Evolutionary conservation across 805 yeast genomes (phyloP), one percentile per base, ranked within the genome.

Genomic region (Cyberlindnera saturnus): DNA sequence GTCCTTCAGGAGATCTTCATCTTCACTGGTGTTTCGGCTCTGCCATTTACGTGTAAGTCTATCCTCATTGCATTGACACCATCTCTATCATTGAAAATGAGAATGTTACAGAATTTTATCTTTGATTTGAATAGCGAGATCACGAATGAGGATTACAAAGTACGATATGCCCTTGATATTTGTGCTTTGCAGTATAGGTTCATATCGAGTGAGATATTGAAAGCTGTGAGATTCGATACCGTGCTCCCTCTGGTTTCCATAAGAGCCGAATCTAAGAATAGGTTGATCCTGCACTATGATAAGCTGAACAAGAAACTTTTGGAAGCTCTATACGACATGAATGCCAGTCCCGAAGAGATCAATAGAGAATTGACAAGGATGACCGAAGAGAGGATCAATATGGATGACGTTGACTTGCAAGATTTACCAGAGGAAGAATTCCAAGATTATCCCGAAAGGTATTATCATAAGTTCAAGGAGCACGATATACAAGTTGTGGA

Each of bases 1-100:
- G 42, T 77, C 2, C 45, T 74, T 2, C 64, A 59, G 20, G 53
- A 53, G 34, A 65, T 77, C 9, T 69, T 72, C 50, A 51, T 66
- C 3, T 47, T 49, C n/a, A 56, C 73, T 3, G 70, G 69, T 2
- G 55, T 66, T n/a, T 56, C 65, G 9, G 32, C 44, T 4, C 59
- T 75, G 5, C 68, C 74, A 0, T 53, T 67, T 13, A 57, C 63
- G 1, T 67, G 65, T 44, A 60, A 52, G 36, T 39, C 42, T 15
- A 46, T 74, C 10, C 47, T 61, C 34, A 26, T 20, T 7, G 50
- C 48, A 14, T 53, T 59, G 9, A 43, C 56, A 9, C 60, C 71
- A 14, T 49, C 62, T 3, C 46, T 42, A 5, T 52, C 54, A 3
- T 44, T 65, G 6, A 49, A 49, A 10, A 19, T 36, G 1, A 19